Conservation (phyloP, 2,329 filamentous ascomycete species). For the Xylaria digitata region DNA sequence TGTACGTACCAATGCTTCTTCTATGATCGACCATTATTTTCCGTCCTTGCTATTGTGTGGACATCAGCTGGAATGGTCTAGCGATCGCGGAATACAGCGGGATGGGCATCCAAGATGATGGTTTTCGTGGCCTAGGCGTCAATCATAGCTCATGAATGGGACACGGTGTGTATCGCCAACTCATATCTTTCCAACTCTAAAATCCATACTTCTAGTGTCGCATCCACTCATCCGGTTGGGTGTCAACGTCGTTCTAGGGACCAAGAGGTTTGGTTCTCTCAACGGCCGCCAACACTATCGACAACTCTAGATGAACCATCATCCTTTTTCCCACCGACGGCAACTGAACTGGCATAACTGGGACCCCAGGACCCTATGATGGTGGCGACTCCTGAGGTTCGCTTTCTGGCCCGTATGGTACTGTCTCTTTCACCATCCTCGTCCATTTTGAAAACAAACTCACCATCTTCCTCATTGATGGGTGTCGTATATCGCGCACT, state of each 20-base stretch:
- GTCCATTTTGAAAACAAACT: conserved; percentile 75
- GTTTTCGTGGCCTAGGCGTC: conserved; percentile 27
- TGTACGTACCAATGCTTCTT: conserved; percentile 34
- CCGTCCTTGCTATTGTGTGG: conserved; percentile 17
- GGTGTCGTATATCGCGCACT: conserved; percentile 71
- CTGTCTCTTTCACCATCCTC: conserved; percentile 66
- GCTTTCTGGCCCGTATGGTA: conserved; percentile 60
- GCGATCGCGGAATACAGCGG: conserved; percentile 23
- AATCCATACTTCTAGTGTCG: conserved; percentile 21
- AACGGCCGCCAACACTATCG: conserved; percentile 48
- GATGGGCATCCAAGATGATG: conserved; percentile 31
- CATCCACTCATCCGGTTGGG: conserved; percentile 15
- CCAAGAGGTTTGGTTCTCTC: conserved; percentile 29
- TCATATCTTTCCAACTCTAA: conserved; percentile 25
- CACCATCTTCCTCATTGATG: conserved; percentile 72
- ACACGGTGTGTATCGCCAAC: conserved; percentile 23
- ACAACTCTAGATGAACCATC: conserved; percentile 45
- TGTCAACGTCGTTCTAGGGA: conserved; percentile 18
- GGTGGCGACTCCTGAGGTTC: conserved; percentile 57
- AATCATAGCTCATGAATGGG: conserved; percentile 32
- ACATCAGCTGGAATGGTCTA: conserved; percentile 24
- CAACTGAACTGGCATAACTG: conserved; percentile 50
- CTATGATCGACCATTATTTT: conserved; percentile 33
- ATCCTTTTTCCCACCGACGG: conserved; percentile 48
- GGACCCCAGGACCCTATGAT: conserved; percentile 48